Evolutionary conservation across 2,329 filamentous ascomycete genomes (phyloP).

Genomic region (Colletotrichum euphorbiae): DNA sequence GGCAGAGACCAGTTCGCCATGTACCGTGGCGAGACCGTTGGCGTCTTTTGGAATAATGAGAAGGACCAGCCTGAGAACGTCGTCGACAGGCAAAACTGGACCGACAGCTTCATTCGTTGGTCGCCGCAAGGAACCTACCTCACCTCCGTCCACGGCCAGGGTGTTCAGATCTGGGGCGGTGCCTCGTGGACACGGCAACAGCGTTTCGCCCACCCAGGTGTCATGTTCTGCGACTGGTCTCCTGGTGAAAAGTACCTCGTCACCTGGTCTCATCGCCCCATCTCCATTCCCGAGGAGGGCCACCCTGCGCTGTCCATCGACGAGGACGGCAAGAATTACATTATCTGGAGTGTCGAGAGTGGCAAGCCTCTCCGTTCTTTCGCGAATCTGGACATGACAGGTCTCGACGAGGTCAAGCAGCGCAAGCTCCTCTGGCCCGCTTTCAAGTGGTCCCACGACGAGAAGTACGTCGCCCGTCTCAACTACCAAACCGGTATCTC

Average conservation of each 20-base stretch:
- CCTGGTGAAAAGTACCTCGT: constrained; percentile 92
- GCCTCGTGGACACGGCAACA: constrained; percentile 89
- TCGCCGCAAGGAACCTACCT: constrained; percentile 94
- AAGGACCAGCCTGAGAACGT: constrained; percentile 88
- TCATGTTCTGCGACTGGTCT: constrained; percentile 97
- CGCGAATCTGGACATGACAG: constrained; percentile 82
- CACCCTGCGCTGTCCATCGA: constrained; percentile 87
- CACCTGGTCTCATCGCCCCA: constrained; percentile 95
- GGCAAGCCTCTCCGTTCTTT: constrained; percentile 93
- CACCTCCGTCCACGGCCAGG: constrained; percentile 93
- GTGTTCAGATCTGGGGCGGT: constrained; percentile 97
- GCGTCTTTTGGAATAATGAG: constrained; percentile 98
- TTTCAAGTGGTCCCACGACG: constrained; percentile 99
- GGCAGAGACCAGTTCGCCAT: constrained; percentile 96
- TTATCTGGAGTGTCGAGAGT: constrained; percentile 97
- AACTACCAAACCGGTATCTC: constrained; percentile 90
- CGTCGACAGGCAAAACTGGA: constrained; percentile 96
- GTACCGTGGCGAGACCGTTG: constrained; percentile 91
- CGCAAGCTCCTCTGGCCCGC: constrained; percentile 98
- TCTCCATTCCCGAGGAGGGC: constrained; percentile 88
- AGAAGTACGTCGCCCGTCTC: constrained; percentile 95
- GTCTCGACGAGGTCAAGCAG: constrained; percentile 70
- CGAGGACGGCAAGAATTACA: constrained; percentile 99
- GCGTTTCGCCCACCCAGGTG: constrained; percentile 93
- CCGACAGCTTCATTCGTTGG: constrained; percentile 98